Base-by-base conservation (phyloP, 306 rosid genomes). In the Cucurbita maxima region DNA sequence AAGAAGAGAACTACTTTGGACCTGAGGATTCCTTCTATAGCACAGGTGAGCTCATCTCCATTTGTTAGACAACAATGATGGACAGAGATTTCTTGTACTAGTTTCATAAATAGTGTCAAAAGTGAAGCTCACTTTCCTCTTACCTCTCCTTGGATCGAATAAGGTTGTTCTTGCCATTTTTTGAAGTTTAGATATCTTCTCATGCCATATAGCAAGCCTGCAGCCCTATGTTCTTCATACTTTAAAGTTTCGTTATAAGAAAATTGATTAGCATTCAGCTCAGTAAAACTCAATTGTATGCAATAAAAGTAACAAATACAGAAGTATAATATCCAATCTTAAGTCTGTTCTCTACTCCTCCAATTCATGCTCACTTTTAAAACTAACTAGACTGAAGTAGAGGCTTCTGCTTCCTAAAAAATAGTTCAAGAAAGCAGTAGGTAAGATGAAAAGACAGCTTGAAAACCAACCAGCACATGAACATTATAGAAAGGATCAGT, bases 21-120 rank as follows among this genome's bases (percentile, higher is more conserved):
- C 90, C 91, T 0, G 96, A 95, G 80, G 99, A 95, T 82, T 95
- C 99, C 30, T 90, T 80, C 82, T 92, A 90, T 60, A 91, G 95
- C 78, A 95, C 97, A 85, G 97, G 75, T 95, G 83, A 91, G 99
- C 79, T 86, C 99, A 75, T 94, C 96, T 45, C 97, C 92, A 3
- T 89, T 78, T 82, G 77, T 80, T 58, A 85, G 96, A 83, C 92
- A 79, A 84, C 91, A 84, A 47, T 57, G 50, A 71, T 40, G 6
- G 36, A 22, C 44, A 58, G 58, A 62, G 58, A 16, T 67, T 67
- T 71, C 6, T 54, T 38, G 76, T 55, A 53, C 68, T 57, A 48
- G 48, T 57, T 74, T 75, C 38, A 50, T 73, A 36, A 48, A 40
- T 72, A 40, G 13, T 41, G 50, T 63, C 60, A 19, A 56, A 73